Conservation (phyloP, 768 basidiomycete genomes). For the Lactarius indigo region DNA sequence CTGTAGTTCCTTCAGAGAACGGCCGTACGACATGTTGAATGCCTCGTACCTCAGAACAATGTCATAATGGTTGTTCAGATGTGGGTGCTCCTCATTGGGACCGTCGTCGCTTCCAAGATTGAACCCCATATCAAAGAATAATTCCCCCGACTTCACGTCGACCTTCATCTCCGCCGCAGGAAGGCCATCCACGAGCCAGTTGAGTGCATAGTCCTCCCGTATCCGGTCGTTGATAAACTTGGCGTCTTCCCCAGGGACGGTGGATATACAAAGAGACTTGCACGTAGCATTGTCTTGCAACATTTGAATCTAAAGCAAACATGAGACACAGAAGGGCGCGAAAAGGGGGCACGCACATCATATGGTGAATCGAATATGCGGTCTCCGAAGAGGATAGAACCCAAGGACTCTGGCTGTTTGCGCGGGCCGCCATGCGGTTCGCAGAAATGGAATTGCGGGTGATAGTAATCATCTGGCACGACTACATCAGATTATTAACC, state of each 20-base stretch:
- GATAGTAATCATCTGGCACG: constrained; percentile 84
- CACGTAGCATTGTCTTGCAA: constrained; percentile 73
- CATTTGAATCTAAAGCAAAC: constrained; percentile 65
- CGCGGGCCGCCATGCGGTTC: constrained; percentile 67
- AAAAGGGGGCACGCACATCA: constrained; percentile 49
- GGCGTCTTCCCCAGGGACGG: constrained; percentile 66
- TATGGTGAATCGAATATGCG: constrained; percentile 90
- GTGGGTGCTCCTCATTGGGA: constrained; percentile 53
- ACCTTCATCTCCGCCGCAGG: constrained; percentile 92
- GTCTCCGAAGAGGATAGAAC: constrained; percentile 95
- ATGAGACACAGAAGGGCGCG: constrained; percentile 13
- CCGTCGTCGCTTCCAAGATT: constrained; percentile 78
- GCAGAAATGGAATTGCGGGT: constrained; percentile 83
- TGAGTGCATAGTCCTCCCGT: constrained; percentile 86
- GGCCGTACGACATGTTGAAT: neutral
- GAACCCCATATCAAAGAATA: constrained; percentile 93
- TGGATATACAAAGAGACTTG: constrained; percentile 61
- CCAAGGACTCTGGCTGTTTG: constrained; percentile 80
- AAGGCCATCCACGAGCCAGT: constrained; percentile 93
- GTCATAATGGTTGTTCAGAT: constrained; percentile 91
- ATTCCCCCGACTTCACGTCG: constrained; percentile 72
- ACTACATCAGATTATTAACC: neutral
- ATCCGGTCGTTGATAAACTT: constrained; percentile 91
- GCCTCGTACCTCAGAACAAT: constrained; percentile 63
- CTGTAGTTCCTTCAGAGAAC: constrained; percentile 38